Evolutionary conservation across 805 yeast genomes (phyloP), one percentile per base, ranked within the genome.

Genomic region (Maudiozyma bulderi): DNA sequence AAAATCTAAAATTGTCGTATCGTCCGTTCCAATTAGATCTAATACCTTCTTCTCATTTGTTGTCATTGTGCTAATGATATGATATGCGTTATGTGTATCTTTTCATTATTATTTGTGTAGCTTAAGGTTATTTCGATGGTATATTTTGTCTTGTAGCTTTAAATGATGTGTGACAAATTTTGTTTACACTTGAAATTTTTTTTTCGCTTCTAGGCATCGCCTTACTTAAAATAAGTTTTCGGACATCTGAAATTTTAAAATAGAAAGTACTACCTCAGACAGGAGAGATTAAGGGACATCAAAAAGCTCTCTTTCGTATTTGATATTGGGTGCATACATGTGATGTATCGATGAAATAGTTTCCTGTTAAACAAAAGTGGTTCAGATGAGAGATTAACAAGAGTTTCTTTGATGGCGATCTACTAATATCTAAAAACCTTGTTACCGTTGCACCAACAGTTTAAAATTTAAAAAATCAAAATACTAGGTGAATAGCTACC

Each of bases 1-100:
- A 55, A 73, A 77, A 50, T 74, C 77, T 0, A 79, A 74, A 26
- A 77, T 66, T 6, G 69, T 64, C 37, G 60, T 63, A 49, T 78
- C 81, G 37, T 68, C 65, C 3, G 68, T 59, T 8, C 73, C 77
- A 1, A 64, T 49, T 8, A 60, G 49, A 13, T 47, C 42, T 6
- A 53, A 47, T 33, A 68, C 58, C 37, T 57, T 42, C 15, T 47
- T 45, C 30, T 53, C 45, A 37, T 28, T 41, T 37, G 20, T 45
- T 46, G 14, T 50, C 46, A 46, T 31, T 40, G 44, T 33, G 7
- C 6, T 5, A 6, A 8, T 8, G 8, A 14, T 38, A 15, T 38
- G 9, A 38, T 38, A n/a, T 14, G 4, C 5, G 37, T 34, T 11
- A 34, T 11, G 37, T 4, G 26, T 20, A n/a, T 34, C 37, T 34